These are phyloP conservation scores for Russula foetens DNA, from an alignment of 768 basidiomycete species.

Conservation along the genomic window DNA sequence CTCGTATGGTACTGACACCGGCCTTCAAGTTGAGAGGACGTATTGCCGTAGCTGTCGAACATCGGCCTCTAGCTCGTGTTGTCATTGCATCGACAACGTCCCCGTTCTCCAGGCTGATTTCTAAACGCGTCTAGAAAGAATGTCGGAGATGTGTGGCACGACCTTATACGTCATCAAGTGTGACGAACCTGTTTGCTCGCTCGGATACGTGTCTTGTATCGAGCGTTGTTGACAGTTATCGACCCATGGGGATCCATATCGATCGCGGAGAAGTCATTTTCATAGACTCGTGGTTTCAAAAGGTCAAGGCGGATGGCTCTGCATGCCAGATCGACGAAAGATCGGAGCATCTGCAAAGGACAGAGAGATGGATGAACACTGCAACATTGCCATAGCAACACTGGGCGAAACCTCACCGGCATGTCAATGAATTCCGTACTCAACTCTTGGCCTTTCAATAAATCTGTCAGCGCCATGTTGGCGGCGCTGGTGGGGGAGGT, in stretches of 20 bases:
- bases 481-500: not conserved
- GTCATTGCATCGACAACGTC: not conserved
- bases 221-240: not conserved
- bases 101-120: not conserved
- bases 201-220: constrained; percentile 14
- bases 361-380: not conserved
- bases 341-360: not conserved
- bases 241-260: not conserved
- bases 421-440: not conserved
- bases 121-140: constrained; percentile 4
- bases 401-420: not conserved
- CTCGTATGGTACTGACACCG: not conserved
- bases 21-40: not conserved
- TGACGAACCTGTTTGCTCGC: not conserved
- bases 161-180: not conserved
- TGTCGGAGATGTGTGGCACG: not conserved
- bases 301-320: not conserved
- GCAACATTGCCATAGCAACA: too few relatives aligned
- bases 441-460: not conserved
- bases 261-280: constrained; percentile 4
- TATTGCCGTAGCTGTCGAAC: not conserved
- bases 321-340: not conserved
- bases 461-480: not conserved
- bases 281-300: not conserved
- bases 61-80: not conserved